Evolutionary conservation across 2,329 filamentous ascomycete species (phyloP), one percentile per base, ranked within the genome.

Genomic region (Ceratocystis smalleyi): DNA sequence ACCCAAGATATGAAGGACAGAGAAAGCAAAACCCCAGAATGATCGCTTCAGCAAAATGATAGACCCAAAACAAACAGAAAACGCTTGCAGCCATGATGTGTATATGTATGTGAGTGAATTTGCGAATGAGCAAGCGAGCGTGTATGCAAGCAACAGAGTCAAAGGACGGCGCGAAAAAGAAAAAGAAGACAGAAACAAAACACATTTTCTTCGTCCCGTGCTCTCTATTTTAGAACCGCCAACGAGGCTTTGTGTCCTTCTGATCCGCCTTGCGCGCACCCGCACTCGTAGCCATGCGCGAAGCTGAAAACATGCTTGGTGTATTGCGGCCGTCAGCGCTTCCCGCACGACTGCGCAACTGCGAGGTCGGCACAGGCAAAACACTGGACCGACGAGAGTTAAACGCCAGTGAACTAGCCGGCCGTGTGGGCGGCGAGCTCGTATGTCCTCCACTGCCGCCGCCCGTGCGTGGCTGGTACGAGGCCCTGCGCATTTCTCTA

Each of bases 351-450:
- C 74, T 70, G 30, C 71, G 71, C 5, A 72, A 71, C 22, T 70
- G 69, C 51, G 69, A 73, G 2, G 70, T 69, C 30, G 78, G 75
- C 64, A 79, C 75, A 19, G 83, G 81, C 24, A 85, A 73, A 65
- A 85, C 69, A 69, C 82, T 84, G 3, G 73, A 75, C 35, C 83
- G 78, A 66, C 82, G 74, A 65, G 73, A 54, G 60, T 67, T 67
- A 1, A 74, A 73, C 5, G 81, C 79, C 55, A 85, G 69, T 2
- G 83, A 85, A 70, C 81, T 85, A 54, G 78, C 79, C 10, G 83
- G 78, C 35, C 83, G 77, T n/a, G 65, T 64, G 5, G 54, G 54
- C 22, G 60, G 64, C 17, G 60, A 65, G 19, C 49, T 62, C 27
- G 32, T n/a, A 24, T 57, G 27, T 27, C 27, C 19, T 5, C 59